Evolutionary conservation across 805 yeast genomes (phyloP), one percentile per base, ranked within the genome.

Genomic region (Suhomyces xylopsoci): DNA sequence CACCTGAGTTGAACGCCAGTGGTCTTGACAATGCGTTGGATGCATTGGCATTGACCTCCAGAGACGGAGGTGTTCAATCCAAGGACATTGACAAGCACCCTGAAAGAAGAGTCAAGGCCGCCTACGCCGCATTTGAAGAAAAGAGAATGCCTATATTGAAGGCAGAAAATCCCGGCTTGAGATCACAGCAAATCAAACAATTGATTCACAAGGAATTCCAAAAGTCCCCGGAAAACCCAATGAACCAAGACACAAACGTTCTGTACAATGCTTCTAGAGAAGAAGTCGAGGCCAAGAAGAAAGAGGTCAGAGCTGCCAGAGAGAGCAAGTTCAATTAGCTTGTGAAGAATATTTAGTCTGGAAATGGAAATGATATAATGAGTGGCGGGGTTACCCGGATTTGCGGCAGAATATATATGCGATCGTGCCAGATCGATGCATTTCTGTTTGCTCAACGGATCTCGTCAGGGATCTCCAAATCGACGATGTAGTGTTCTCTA

Each of bases 61-160:
- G 74, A 45, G 81, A 76, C 50, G 81, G 78, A 26, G 87, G 82
- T 49, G 85, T 85, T 30, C 69, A 73, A 42, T 71, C 71, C 55
- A 84, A 84, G 62, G 89, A 83, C 49, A 76, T 89, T 49, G 96
- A 89, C 55, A 83, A 90, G 68, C 96, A 89, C 61, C 96, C 96
- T 8, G 96, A 89, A 74, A 82, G 96, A 70, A 81, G 96, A 64
- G 87, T 85, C 70, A 89, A 88, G 73, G 90, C 93, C 24, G 96
- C 96, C 0, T 76, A 76, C 52, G 77, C 82, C 10, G 90, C 88
- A 0, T 89, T 71, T 62, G 90, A 88, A 61, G 93, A 84, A 56
- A 73, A 77, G 51, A 79, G 93, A 61, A 64, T 87, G 42, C 93
- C 94, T 5, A 90, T 86, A 62, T 52, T 86, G 51, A 83, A 85